phyloP scores from a whole-genome alignment of 2,329 filamentous ascomycete genomes.

The Phyllosticta paracitricarpa region DNA sequence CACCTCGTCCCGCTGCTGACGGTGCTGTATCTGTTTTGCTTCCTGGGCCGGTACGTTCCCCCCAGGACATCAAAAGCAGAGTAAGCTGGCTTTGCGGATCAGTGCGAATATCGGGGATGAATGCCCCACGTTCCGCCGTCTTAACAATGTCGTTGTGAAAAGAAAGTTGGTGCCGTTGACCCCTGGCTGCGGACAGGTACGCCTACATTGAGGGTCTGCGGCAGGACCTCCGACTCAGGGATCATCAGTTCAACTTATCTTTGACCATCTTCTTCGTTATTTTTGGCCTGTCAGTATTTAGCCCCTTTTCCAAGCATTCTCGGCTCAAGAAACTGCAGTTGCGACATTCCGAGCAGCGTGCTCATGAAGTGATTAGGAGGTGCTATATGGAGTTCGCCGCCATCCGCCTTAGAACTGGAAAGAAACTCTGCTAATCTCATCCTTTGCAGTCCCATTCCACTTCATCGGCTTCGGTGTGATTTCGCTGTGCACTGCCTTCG shows the following conservation, averaged over 20 bases:
- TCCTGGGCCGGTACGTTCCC: slow-evolving; percentile 28
- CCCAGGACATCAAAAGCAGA: slow-evolving; percentile 11
- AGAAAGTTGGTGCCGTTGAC: background rate
- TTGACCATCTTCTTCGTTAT: slow-evolving; percentile 50
- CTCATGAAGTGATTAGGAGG: slow-evolving; percentile 45
- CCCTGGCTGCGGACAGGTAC: background rate
- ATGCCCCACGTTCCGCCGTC: background rate
- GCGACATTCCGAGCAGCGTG: slow-evolving; percentile 48
- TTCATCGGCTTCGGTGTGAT: slow-evolving; percentile 48
- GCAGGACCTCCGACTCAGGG: slow-evolving; percentile 38
- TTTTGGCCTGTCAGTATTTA: slow-evolving; percentile 35
- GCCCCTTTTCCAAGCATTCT: slow-evolving; percentile 24
- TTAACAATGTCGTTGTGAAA: no score
- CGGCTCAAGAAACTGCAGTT: slow-evolving; percentile 10
- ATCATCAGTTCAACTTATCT: slow-evolving; percentile 47
- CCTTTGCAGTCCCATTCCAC: slow-evolving; percentile 37
- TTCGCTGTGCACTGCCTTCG: slow-evolving; percentile 46
- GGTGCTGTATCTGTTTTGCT: slow-evolving; percentile 44
- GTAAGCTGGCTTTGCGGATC: background rate
- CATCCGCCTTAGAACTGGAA: background rate
- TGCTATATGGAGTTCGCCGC: slow-evolving; percentile 29
- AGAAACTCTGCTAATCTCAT: background rate
- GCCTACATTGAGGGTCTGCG: slow-evolving; percentile 43
- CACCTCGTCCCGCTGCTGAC: slow-evolving; percentile 45
- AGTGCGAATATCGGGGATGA: slow-evolving; percentile 6